Percentiles rank a stretch among this genome's conserved stretches.
Conservation (phyloP, 768 basidiomycete species). For the Xerocomellus amylosporus region DNA sequence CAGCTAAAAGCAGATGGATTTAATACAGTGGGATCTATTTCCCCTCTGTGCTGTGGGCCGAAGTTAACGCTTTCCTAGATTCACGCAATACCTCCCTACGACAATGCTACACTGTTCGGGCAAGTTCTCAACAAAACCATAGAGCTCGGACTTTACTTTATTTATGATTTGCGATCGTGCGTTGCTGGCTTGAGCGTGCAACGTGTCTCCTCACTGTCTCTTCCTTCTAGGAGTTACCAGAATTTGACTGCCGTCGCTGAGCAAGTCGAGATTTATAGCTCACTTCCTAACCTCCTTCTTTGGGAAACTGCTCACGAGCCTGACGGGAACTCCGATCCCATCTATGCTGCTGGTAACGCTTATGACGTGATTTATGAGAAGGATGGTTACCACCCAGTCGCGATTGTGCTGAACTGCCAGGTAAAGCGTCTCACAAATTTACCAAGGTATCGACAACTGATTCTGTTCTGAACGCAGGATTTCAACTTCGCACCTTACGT, state of each 20-base stretch:
- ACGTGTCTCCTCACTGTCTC: not conserved
- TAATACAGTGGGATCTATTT: slow-evolving; percentile 17
- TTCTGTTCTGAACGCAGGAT: slow-evolving; percentile 38
- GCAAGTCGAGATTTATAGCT: slow-evolving; percentile 62
- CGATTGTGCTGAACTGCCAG: slow-evolving; percentile 52
- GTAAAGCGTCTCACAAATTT: not conserved
- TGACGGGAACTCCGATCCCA: slow-evolving; percentile 64
- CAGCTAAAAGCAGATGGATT: slow-evolving; percentile 57
- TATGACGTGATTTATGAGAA: slow-evolving; percentile 47
- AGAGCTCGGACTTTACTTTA: slow-evolving; percentile 48
- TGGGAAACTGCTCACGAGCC: slow-evolving; percentile 78
- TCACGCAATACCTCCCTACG: slow-evolving; percentile 69
- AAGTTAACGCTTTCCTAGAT: slow-evolving; percentile 43
- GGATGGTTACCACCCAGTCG: slow-evolving; percentile 59
- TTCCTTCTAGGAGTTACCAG: slow-evolving; percentile 47
- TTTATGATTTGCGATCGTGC: slow-evolving; percentile 76
- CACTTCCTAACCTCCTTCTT: slow-evolving; percentile 61
- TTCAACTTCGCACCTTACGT: slow-evolving; percentile 60
- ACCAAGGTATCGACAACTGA: not conserved
- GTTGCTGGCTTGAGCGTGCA: slow-evolving; percentile 1
- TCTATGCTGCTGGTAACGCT: slow-evolving; percentile 49
- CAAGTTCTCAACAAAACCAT: slow-evolving; percentile 18
- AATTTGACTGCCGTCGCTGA: slow-evolving; percentile 57
- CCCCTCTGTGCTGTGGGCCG: not conserved
- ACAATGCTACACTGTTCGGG: slow-evolving; percentile 43